Conservation (phyloP, 1,139 yeast genomes). For the Kodamaea sp. region DNA sequence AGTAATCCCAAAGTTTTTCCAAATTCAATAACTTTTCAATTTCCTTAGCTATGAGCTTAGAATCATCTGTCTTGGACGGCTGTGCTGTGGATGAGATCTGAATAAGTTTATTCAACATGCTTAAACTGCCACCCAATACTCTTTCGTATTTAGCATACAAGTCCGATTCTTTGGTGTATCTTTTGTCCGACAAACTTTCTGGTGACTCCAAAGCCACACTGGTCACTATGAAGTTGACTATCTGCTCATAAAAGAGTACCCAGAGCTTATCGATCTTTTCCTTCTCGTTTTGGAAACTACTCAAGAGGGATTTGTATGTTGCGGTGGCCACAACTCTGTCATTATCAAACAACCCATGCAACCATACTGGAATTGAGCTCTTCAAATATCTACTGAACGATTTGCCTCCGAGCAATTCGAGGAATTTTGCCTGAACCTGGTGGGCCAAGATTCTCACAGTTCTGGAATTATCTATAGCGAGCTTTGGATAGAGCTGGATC, state of each 20-base stretch:
- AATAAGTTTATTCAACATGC: conserved; percentile 48
- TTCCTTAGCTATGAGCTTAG: conserved; percentile 3
- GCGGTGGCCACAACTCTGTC: conserved; percentile 61
- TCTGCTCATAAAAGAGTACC: conserved; percentile 55
- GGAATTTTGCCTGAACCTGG: conserved; percentile 55
- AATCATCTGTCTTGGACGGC: neutral
- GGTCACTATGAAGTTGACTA: conserved; percentile 56
- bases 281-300: conserved; percentile 58
- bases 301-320: conserved; percentile 47
- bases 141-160: conserved; percentile 66
- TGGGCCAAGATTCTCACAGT: conserved; percentile 63
- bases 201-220: conserved; percentile 57
- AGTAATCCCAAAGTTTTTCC: conserved; percentile 48
- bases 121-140: conserved; percentile 53
- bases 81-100: conserved; percentile 13
- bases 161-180: conserved; percentile 70
- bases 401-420: conserved; percentile 59
- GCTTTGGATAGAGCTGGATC: conserved; percentile 80
- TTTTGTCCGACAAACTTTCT: conserved; percentile 70
- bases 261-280: conserved; percentile 62
- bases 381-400: conserved; percentile 62
- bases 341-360: conserved; percentile 67
- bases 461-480: conserved; percentile 70
- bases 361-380: conserved; percentile 71
- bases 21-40: conserved; percentile 35